phyloP scores from a whole-genome alignment of 2,329 filamentous ascomycete genomes.

The Sporothrix mexicana region DNA sequence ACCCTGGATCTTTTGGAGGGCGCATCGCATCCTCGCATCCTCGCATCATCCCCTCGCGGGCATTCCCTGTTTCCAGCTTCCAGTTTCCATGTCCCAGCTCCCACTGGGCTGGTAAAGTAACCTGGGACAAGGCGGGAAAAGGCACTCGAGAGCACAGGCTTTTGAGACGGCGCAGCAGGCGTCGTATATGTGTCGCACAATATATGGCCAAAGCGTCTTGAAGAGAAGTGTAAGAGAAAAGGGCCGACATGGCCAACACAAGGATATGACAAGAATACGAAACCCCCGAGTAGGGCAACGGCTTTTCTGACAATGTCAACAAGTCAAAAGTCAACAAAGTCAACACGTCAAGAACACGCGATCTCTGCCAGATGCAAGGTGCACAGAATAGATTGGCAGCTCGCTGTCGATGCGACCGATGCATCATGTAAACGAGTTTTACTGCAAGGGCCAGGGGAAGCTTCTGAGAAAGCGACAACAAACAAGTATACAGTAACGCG shows the following conservation, averaged over 20 bases:
- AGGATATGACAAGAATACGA: neutral
- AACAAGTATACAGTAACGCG: neutral
- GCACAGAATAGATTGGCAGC: slow-evolving; percentile 4
- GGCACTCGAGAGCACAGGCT: neutral
- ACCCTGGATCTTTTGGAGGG: neutral
- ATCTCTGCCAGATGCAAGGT: neutral
- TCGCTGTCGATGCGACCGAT: neutral
- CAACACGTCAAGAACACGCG: too few relatives aligned
- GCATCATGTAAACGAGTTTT: slow-evolving; percentile 11
- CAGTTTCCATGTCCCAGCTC: too few relatives aligned
- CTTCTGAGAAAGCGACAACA: neutral
- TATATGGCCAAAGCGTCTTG: slow-evolving; percentile 35
- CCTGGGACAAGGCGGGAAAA: neutral
- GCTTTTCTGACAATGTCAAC: too few relatives aligned
- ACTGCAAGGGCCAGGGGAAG: neutral
- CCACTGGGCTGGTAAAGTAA: slow-evolving; percentile 11
- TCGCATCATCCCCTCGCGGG: slow-evolving; percentile 1
- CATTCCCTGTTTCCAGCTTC: neutral
- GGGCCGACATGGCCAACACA: neutral
- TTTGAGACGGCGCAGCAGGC: neutral
- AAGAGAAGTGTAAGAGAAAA: slow-evolving; percentile 3
- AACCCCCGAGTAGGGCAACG: neutral
- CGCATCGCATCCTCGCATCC: slow-evolving; percentile 10
- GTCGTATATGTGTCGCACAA: slow-evolving; percentile 29
- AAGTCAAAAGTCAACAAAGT: too few relatives aligned